Evolutionary conservation across 1,284 basidiomycete genomes (phyloP), one percentile per base, ranked within the genome.

Genomic region (Austroboletus novae-zelandiae): DNA sequence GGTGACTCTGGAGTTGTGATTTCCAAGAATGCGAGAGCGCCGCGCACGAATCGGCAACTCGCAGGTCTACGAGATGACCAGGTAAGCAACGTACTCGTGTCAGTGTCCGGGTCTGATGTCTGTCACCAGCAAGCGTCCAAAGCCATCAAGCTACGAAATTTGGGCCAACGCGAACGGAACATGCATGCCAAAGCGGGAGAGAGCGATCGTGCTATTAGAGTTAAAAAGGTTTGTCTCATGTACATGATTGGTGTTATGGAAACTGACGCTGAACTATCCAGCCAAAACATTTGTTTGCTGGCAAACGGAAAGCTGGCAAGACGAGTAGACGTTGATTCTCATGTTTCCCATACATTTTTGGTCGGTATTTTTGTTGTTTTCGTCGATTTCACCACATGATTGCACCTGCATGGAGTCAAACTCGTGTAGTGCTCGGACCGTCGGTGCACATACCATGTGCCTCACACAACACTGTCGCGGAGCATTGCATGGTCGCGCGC

Each of bases 171-270:
- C 59, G 81, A 80, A 55, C 88, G 91, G 54, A 94, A 95, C 68
- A 84, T 85, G 76, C 77, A 86, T 40, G 94, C 93, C 25, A 91
- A 88, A 67, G 94, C 93, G 40, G 91, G 90, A 56, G 94, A 98
- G 76, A 78, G 81, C 50, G 94, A 98, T 74, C 84, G 92, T 56
- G 76, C 78, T 14, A 91, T 91, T 73, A 79, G 75, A 65, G 76
- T 75, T 57, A 91, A 90, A 79, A 90, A 88, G 87, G 89, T 90
- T 44, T 10, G 77, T 70, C 13, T 56, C 61, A 20, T 14, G 23
- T 65, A 66, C 47, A 1, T n/a, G 34, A 50, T 13, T n/a, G 10
- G 25, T 8, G 27, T 36, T 10, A 25, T 56, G 32, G 43, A 31
- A 47, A 44, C 54, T 62, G 44, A 56, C 17, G 18, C 45, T 51